Evolutionary conservation across 2,329 filamentous ascomycete genomes (phyloP), one percentile per base, ranked within the genome.

Genomic region (Aspergillus alliaceus): DNA sequence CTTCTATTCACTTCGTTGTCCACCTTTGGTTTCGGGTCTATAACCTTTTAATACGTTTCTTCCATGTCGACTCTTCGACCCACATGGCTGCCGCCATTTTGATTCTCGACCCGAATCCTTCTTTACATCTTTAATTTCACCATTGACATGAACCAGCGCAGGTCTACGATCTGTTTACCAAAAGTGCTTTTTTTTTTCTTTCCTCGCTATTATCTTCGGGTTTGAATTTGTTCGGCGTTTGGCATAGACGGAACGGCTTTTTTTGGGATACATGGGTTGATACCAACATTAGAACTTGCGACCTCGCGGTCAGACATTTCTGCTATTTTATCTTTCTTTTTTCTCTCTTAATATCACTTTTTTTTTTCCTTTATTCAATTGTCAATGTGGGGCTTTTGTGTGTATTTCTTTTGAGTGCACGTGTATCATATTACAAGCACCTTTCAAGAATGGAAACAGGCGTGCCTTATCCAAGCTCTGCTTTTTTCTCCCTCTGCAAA

Each of bases 221-320:
- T 62, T 63, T 51, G 53, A 63, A 52, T 63, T 61, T 57, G 56
- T 58, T 57, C 51, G 73, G 73, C 72, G 72, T 74, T 75, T 66
- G 69, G 64, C 51, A 73, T 75, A 75, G 73, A 75, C 65, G 64
- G 72, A 66, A 69, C 49, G 64, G 69, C 57, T n/a, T 52, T 47
- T 54, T 64, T 62, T 69, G 70, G 71, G 66, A 71, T 70, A 64
- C 67, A 72, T 69, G 70, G 70, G 63, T 67, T 74, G 72, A 74
- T 75, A 75, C 72, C 72, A 74, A 66, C 66, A 66, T 54, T 75
- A 75, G 72, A 75, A 64, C 63, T 64, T 63, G 66, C 59, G 72
- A 72, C 72, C 71, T 70, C 73, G 63, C 70, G 71, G 73, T 73
- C 70, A 66, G 65, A 62, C 46, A 57, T 34, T 29, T 62, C 65